Evolutionary conservation across 805 yeast species (phyloP).

Genomic region (Candida dajiaensis): DNA sequence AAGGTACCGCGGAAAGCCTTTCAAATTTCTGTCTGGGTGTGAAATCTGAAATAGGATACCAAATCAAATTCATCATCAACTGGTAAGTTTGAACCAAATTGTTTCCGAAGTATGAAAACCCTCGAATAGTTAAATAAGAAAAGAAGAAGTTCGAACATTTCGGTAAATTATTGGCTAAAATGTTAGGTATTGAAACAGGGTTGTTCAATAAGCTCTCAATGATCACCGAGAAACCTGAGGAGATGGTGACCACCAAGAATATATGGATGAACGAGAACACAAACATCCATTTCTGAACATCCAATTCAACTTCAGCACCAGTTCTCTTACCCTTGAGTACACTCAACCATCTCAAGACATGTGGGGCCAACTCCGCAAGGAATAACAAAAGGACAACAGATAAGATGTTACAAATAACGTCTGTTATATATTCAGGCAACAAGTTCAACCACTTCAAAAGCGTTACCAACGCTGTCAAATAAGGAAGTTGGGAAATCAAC

Average conservation of each 20-base stretch:
- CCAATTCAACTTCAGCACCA: conserved; percentile 58
- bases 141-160: conserved; percentile 83
- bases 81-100: conserved; percentile 56
- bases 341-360: conserved; percentile 48
- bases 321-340: conserved; percentile 53
- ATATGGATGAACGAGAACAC: conserved; percentile 75
- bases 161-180: conserved; percentile 75
- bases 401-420: conserved; percentile 52
- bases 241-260: conserved; percentile 77
- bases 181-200: conserved; percentile 66
- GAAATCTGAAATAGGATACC: conserved; percentile 32
- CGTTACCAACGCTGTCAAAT: conserved; percentile 56
- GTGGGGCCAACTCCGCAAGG: conserved; percentile 58
- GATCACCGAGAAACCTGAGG: conserved; percentile 67
- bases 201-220: conserved; percentile 55
- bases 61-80: conserved; percentile 35
- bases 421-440: conserved; percentile 48
- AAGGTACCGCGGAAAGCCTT: conserved; percentile 37
- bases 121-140: conserved; percentile 69
- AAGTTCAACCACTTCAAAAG: conserved; percentile 47
- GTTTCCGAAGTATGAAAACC: conserved; percentile 70
- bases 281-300: conserved; percentile 73
- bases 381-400: conserved; percentile 63
- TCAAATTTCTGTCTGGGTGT: conserved; percentile 58
- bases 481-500: conserved; percentile 66